Evolutionary conservation across 805 yeast genomes (phyloP).

Genomic region (Monosporozyma solicola): DNA sequence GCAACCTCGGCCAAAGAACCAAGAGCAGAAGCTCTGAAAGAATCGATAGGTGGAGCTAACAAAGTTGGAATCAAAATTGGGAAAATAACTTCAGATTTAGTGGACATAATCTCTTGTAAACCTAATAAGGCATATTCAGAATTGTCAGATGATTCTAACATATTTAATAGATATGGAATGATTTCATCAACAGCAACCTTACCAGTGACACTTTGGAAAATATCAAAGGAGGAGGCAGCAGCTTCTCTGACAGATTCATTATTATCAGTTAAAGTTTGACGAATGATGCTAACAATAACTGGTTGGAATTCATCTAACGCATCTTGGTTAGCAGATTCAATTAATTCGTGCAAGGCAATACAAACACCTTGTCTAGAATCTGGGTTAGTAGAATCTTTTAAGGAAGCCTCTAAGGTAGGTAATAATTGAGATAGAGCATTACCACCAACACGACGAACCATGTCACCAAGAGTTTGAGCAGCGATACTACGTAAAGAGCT

Average conservation of each 20-base stretch:
- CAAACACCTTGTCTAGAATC: slow-evolving; percentile 95
- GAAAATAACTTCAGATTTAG: slow-evolving; percentile 84
- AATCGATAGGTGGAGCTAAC: slow-evolving; percentile 70
- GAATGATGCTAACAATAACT: slow-evolving; percentile 62
- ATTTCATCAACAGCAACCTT: slow-evolving; percentile 80
- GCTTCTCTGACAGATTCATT: slow-evolving; percentile 73
- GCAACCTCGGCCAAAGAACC: slow-evolving; percentile 86
- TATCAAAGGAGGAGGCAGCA: slow-evolving; percentile 87
- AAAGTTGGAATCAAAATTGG: slow-evolving; percentile 85
- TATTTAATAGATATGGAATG: slow-evolving; percentile 68
- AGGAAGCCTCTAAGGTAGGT: slow-evolving; percentile 70
- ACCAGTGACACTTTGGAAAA: slow-evolving; percentile 74
- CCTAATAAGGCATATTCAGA: slow-evolving; percentile 79
- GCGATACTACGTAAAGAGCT: slow-evolving; percentile 76
- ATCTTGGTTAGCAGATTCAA: slow-evolving; percentile 59
- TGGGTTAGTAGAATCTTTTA: slow-evolving; percentile 51
- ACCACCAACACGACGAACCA: slow-evolving; percentile 88
- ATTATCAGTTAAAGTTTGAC: slow-evolving; percentile 70
- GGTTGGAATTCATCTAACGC: slow-evolving; percentile 57
- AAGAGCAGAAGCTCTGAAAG: slow-evolving; percentile 77
- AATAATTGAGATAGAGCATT: slow-evolving; percentile 74
- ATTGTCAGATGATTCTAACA: slow-evolving; percentile 49
- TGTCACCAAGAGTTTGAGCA: slow-evolving; percentile 88
- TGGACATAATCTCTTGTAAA: slow-evolving; percentile 82
- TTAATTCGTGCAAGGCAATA: slow-evolving; percentile 80